phyloP scores from a whole-genome alignment of 2,329 filamentous ascomycete genomes.

The Clonostachys sp. region DNA sequence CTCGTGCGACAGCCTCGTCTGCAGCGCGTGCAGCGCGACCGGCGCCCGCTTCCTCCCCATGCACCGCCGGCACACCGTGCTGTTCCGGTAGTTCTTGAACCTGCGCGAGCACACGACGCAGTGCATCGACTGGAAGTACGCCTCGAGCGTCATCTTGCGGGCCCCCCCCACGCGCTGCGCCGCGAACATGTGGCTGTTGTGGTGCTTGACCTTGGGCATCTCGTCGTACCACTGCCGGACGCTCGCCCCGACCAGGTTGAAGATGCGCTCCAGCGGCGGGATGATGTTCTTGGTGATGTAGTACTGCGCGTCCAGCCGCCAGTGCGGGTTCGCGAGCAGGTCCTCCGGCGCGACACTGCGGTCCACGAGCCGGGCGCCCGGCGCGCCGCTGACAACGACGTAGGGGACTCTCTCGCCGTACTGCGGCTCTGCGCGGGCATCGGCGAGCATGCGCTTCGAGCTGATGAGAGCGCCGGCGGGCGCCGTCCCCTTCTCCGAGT shows the following conservation, averaged over 20 bases:
- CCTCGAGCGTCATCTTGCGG: constrained; percentile 74
- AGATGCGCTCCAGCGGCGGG: constrained; percentile 90
- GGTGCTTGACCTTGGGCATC: constrained; percentile 80
- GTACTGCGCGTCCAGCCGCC: constrained; percentile 87
- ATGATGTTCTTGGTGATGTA: constrained; percentile 97
- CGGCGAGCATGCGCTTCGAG: constrained; percentile 78
- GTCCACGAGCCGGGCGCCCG: constrained; percentile 80
- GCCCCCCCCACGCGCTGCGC: constrained; percentile 17
- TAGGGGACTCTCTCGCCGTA: constrained; percentile 95
- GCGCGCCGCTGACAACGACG: constrained; percentile 84
- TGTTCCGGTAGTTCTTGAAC: constrained; percentile 7
- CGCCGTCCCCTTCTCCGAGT: constrained; percentile 69
- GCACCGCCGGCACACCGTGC: constrained; percentile 55
- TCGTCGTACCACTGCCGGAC: constrained; percentile 91
- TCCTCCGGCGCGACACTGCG: constrained; percentile 86
- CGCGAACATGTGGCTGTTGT: constrained; percentile 3
- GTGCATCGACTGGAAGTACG: constrained; percentile 78
- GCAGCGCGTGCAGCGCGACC: constrained; percentile 59
- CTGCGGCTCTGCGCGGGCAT: constrained; percentile 83
- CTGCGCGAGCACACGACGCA: constrained; percentile 66
- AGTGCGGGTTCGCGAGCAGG: constrained; percentile 69
- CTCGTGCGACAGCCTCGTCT: constrained; percentile 53
- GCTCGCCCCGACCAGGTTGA: constrained; percentile 92
- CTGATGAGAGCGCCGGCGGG: constrained; percentile 89
- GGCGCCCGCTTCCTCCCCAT: constrained; percentile 35